Conservation (phyloP, 148 eudicot genomes). For the Euryodendron excelsum region DNA sequence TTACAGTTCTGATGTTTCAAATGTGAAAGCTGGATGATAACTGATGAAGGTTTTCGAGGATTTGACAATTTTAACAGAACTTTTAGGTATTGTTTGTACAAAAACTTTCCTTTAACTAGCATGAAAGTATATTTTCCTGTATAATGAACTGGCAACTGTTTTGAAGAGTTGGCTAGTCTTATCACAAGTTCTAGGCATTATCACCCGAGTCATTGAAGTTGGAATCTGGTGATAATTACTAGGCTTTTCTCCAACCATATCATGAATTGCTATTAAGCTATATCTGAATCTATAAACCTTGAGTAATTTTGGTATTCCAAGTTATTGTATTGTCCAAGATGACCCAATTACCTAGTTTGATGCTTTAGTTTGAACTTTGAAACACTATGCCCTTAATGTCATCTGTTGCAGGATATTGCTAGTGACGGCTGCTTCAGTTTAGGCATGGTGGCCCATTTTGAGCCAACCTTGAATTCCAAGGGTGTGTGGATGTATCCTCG, state of each 20-base stretch:
- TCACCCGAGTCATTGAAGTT: neutral
- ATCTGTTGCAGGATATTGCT: constrained; percentile 72
- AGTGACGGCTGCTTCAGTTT: constrained; percentile 96
- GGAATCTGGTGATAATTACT: neutral
- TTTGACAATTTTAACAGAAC: neutral
- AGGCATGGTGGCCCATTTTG: constrained; percentile 90
- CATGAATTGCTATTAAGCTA: neutral
- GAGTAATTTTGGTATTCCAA: neutral
- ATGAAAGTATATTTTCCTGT: neutral
- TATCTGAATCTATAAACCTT: neutral
- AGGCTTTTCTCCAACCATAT: neutral
- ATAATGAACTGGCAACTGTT: neutral
- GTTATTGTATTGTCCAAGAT: neutral
- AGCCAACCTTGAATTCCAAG: constrained; percentile 58
- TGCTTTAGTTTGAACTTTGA: neutral
- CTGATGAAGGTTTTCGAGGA: neutral
- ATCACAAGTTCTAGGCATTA: neutral
- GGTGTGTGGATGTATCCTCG: constrained; percentile 97
- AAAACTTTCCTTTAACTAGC: neutral
- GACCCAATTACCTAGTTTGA: neutral
- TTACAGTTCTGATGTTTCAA: neutral
- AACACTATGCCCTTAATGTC: neutral
- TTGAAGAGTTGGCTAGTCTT: neutral
- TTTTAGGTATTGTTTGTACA: neutral
- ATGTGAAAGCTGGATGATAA: constrained; percentile 1